Conservation (phyloP, 2,329 filamentous ascomycete species). For the Diaporthe aspalathi region DNA sequence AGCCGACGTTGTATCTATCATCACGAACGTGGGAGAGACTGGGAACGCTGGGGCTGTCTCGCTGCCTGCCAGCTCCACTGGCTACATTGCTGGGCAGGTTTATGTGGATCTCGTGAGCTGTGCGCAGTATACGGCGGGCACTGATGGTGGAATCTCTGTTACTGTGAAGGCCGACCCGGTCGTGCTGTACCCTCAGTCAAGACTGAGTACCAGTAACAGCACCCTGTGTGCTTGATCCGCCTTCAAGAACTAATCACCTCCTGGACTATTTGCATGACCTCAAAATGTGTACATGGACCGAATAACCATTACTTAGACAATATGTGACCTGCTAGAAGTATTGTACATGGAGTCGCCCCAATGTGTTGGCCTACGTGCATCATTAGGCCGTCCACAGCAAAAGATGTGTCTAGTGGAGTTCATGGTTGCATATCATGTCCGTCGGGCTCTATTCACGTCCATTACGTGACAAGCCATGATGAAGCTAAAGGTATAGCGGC, state of each 20-base stretch:
- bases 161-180: conserved; percentile 14
- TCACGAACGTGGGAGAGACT: conserved; percentile 18
- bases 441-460: background rate
- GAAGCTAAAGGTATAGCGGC: no score
- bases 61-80: conserved; percentile 14
- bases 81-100: conserved; percentile 6
- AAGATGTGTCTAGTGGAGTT: background rate
- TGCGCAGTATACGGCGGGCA: background rate
- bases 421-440: background rate
- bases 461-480: no score
- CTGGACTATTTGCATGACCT: background rate
- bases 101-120: conserved; percentile 22
- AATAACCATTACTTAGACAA: background rate
- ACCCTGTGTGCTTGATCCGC: background rate
- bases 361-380: background rate
- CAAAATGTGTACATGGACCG: background rate
- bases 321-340: background rate
- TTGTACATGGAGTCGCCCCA: background rate
- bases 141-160: conserved; percentile 7
- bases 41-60: background rate
- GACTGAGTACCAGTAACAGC: conserved; percentile 13
- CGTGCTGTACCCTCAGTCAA: conserved; percentile 9
- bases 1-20: conserved; percentile 3
- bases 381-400: background rate
- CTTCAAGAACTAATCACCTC: background rate